Evolutionary conservation across 805 yeast genomes (phyloP), one percentile per base, ranked within the genome.

Genomic region (Cyberlindnera suaveolens): DNA sequence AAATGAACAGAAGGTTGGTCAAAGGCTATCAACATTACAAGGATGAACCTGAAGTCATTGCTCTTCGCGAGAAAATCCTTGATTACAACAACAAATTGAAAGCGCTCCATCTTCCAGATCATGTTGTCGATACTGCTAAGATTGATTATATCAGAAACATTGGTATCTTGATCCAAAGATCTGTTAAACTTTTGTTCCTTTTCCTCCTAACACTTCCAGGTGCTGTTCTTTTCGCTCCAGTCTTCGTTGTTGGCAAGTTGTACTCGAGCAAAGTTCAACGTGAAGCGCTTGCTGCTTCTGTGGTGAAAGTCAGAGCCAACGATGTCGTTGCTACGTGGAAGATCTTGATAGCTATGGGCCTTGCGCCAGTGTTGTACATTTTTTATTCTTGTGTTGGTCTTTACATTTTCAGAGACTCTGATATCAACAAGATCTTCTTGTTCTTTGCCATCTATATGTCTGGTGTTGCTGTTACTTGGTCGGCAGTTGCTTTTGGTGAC

Each of bases 301-400:
- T 89, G 0, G 99, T 93, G 18, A 93, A 93, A 61, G 82, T 93
- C 47, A 80, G 81, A 57, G 99, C 96, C 15, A 83, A 80, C 44
- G 99, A 93, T 63, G 97, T 93, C 20, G 77, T 93, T 46, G 98
- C 98, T 2, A 90, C 98, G 1, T 93, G 99, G 99, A 93, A 93
- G 64, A 82, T 93, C 38, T 70, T 93, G 49, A 88, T 91, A 33
- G 80, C 90, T 30, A 75, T 93, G 76, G 95, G 91, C 5, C 66
- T 87, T 42, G 95, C 97, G 0, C 99, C 99, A 3, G 61, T 87
- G 34, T 67, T 93, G 26, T 93, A 91, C 68, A 77, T 80, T 31
- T 69, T 85, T 44, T 93, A 93, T 65, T 88, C 97, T 0, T 60
- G 75, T 3, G 49, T 85, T 14, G 82, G 86, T 17, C 54, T 68